phyloP scores from a whole-genome alignment of 345 rosid genomes.

The Linum lewisii region DNA sequence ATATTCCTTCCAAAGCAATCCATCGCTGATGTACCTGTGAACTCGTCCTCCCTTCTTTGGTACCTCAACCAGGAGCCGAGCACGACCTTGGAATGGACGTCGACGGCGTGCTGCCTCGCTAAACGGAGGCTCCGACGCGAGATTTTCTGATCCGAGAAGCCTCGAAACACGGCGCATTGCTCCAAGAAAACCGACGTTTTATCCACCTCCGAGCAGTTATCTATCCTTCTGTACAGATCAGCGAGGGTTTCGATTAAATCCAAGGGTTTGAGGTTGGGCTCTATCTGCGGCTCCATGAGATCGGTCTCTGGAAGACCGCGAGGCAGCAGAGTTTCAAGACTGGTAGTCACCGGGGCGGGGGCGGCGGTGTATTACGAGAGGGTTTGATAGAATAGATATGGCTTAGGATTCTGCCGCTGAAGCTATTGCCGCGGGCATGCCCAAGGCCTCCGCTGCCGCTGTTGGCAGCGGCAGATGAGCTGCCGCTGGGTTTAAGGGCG shows the following conservation, averaged over 20 bases:
- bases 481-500: too few species aligned
- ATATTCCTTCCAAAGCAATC: slow-evolving; percentile 73
- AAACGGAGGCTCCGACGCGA: slow-evolving; percentile 66
- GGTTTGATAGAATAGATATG: too few species aligned
- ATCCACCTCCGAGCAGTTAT: slow-evolving; percentile 38
- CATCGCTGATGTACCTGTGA: slow-evolving; percentile 60
- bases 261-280: slow-evolving; percentile 49
- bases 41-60: slow-evolving; percentile 93
- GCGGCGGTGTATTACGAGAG: too few species aligned
- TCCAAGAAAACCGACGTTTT: slow-evolving; percentile 49
- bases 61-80: slow-evolving; percentile 76
- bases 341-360: slow-evolving; percentile 10
- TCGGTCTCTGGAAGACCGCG: slow-evolving; percentile 65
- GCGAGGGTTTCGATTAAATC: slow-evolving; percentile 67
- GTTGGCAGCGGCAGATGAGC: too few species aligned
- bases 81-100: slow-evolving; percentile 71
- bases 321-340: slow-evolving; percentile 48
- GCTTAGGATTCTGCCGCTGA: too few species aligned
- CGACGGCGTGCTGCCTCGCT: slow-evolving; percentile 69
- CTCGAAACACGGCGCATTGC: slow-evolving; percentile 66
- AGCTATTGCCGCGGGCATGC: too few species aligned
- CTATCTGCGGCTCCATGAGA: slow-evolving; percentile 68
- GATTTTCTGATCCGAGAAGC: slow-evolving; percentile 61
- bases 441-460: too few species aligned
- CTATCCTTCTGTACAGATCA: slow-evolving; percentile 43